Evolutionary conservation across 257 asterid genomes (phyloP), one percentile per base, ranked within the genome.

Genomic region (Nicotiana undulata): DNA sequence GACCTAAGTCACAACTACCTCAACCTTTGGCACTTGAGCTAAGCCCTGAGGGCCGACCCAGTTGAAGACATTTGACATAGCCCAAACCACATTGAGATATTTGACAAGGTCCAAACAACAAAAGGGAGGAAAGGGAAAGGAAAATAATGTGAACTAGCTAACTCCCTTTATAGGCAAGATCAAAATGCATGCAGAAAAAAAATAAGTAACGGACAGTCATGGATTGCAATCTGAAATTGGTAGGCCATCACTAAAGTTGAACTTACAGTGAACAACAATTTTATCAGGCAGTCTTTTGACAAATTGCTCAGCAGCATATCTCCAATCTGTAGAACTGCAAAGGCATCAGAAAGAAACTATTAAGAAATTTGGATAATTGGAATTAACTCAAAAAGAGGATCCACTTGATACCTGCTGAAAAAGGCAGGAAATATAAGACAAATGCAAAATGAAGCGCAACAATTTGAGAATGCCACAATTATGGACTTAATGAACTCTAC

Each of bases 301-400:
- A 87, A 94, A 90, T 84, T 90, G 97, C 77, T 91, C 91, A 56
- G 90, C 98, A 0, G 93, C 97, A 83, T 93, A 94, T 87, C 92
- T 93, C 98, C 98, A 94, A 91, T 94, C 97, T 56, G 93, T 91
- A 79, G 98, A 87, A 83, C 97, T 94, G 92, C 63, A 63, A 79
- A 78, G 56, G 67, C 56, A 86, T 67, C 63, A 75, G 58, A 65
- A 83, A 77, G 64, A 63, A 37, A 67, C 18, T 24, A 63, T 2
- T 22, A 24, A 59, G 34, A 77, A 44, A 60, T 85, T 58, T 63
- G 80, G 56, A 18, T 29, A 61, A 49, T 46, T 29, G 56, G 56
- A 51, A 51, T 15, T 13, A 51, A 51, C 56, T 51, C 56, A 13
- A 51, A 51, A 51, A 51, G 56, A 51, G 17, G 5, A 51, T 15